Base-by-base conservation (phyloP, 2,329 filamentous ascomycete species). In the Fusarium anguioides region DNA sequence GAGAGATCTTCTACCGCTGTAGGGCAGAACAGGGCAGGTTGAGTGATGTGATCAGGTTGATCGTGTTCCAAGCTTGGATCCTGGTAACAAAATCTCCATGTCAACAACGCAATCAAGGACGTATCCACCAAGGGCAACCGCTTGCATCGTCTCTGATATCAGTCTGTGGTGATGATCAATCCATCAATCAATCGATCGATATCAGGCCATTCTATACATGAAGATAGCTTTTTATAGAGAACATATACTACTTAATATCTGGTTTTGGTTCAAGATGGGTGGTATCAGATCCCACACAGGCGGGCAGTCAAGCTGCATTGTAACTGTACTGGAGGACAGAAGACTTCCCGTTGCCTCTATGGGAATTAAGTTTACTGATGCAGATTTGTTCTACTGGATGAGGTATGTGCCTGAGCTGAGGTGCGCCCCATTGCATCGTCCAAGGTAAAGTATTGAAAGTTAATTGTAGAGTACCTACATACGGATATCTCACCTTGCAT, bases 41-140 rank as follows among this genome's bases (percentile, higher is more conserved):
- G 49, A 39, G 57, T 53, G 57, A 64, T 64, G 56, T 42, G 56
- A 64, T 64, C 42, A 52, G 40, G 41, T 37, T 60, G 54, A 65
- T 65, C 50, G 41, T 51, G 51, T 66, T 66, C 63, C 63, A 66
- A 67, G 63, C 41, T 45, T 64, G 51, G 40, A 66, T 52, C 63
- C 63, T 58, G 33, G 63, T 51, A 67, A 14, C 27, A 12, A 29
- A 62, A 67, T 49, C 27, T 67, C 27, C 12, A 62, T 57, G 44
- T 21, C 55, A 44, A 66, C 48, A 31, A 66, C 49, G 63, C 63
- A 51, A 67, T 51, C 40, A 41, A 58, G 37, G n/a, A 46, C 42
- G 63, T 47, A 36, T 62, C 62, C 62, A 64, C 61, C 29, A 44
- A 48, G 41, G 54, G 21, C 31, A 49, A 42, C 49, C 40, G 33